Conservation (phyloP, 192 early-diverging fungal genomes). For the Jimgerdemannia flammicorona region DNA sequence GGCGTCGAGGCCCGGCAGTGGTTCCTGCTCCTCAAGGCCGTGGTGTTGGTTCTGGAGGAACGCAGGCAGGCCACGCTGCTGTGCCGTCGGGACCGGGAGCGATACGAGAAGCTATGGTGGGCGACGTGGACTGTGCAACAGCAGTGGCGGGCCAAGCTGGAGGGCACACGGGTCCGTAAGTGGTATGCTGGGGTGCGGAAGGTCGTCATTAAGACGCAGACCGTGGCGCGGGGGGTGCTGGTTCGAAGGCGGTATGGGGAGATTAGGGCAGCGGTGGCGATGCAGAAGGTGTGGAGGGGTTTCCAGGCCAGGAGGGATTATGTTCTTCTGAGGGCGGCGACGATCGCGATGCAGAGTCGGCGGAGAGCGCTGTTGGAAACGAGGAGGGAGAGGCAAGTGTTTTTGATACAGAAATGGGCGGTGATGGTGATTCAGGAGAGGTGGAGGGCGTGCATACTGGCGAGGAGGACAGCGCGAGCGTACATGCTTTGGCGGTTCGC, state of each 20-base stretch:
- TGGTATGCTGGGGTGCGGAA: not conserved
- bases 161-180: not conserved
- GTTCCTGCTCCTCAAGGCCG: conserved; percentile 10
- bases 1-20: conserved; percentile 17
- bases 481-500: conserved; percentile 11
- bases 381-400: conserved; percentile 10
- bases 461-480: conserved; percentile 9
- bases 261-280: not conserved
- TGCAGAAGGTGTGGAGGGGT: not conserved
- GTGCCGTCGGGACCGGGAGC: conserved; percentile 8
- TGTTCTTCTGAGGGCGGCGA: not conserved
- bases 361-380: conserved; percentile 14
- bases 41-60: conserved; percentile 16
- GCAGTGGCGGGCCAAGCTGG: conserved; percentile 16
- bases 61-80: conserved; percentile 19
- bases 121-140: conserved; percentile 20
- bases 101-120: conserved; percentile 18
- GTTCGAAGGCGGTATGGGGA: not conserved
- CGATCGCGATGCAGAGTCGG: conserved; percentile 8
- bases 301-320: not conserved
- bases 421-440: conserved; percentile 20
- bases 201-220: not conserved
- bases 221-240: not conserved
- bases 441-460: conserved; percentile 19
- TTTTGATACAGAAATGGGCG: conserved; percentile 10